These are phyloP conservation scores for Chloranthus sessilifolius DNA, from an alignment of 164 flowering plant species.

Conservation along the genomic window DNA sequence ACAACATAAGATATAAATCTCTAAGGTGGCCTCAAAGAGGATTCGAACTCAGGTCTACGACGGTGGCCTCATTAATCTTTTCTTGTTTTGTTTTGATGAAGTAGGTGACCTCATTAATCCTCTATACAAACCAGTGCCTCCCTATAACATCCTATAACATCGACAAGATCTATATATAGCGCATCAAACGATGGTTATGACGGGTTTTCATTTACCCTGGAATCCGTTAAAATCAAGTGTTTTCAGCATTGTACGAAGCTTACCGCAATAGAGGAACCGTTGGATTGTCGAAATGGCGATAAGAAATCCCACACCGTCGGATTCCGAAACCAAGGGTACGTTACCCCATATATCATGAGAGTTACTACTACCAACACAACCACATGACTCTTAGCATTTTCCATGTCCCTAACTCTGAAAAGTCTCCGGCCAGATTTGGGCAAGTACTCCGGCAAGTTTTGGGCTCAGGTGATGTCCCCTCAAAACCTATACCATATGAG, in stretches of 20 bases:
- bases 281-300: not conserved
- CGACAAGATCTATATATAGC: not conserved
- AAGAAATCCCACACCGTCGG: conserved; percentile 8
- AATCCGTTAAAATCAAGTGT: not conserved
- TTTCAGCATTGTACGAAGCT: not conserved
- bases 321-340: conserved; percentile 8
- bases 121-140: not conserved
- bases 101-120: not conserved
- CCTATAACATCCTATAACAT: no score
- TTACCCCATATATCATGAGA: conserved; percentile 7
- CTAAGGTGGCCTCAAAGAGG: no score
- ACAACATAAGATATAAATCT: no score
- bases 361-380: conserved; percentile 1
- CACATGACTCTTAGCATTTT: conserved; percentile 2
- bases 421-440: no score
- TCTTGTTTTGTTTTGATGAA: not conserved
- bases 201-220: not conserved
- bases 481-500: no score
- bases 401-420: conserved; percentile 6
- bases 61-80: not conserved
- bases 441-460: no score
- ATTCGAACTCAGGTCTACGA: no score
- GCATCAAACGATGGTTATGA: not conserved
- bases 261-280: conserved; percentile 9
- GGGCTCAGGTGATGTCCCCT: no score